Evolutionary conservation across 805 yeast species (phyloP), one percentile per base, ranked within the genome.

Genomic region (Grigorovia transvaalensis): DNA sequence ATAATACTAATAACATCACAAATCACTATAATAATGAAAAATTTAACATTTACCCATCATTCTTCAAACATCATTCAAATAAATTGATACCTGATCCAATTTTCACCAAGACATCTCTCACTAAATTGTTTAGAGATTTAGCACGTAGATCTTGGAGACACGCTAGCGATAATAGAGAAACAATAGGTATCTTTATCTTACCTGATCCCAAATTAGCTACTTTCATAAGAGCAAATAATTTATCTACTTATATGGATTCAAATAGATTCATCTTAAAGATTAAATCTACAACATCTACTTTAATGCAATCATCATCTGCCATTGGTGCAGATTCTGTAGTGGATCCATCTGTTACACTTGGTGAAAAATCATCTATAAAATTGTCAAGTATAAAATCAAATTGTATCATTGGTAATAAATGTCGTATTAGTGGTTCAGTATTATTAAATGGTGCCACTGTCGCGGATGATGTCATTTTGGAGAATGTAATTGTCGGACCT

Each of bases 111-210:
- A 75, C 80, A 56, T 75, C 88, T 4, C 69, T 82, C 41, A 76
- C 77, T 20, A 85, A 85, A 62, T 74, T 90, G 23, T 77, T 89
- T 44, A 79, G 98, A 62, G 96, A 89, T 62, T 69, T 91, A 53
- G 95, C 95, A 2, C 79, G 98, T 67, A 79, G 95, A 56, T 84
- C 96, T 1, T 93, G 99, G 99, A 79, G 78, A 59, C 96, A 89
- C 64, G 74, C 84, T 0, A 59, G 62, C 6, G 63, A 68, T 9
- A 23, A 47, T 9, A 74, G 74, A 55, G 87, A 82, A 51, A 77
- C 82, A 0, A 77, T 93, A 17, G 85, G 85, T 4, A 72, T 91
- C 59, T 77, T 84, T 56, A 76, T 82, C 23, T 65, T 90, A 29
- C 96, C 96, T 3, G 72, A 76, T 30, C 79, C 81, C 53, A 44